A percentile compares a stretch with the other conserved stretches of the same genome.
Evolutionary conservation across 768 basidiomycete species (phyloP).

Genomic region (Lenzites betulinus): DNA sequence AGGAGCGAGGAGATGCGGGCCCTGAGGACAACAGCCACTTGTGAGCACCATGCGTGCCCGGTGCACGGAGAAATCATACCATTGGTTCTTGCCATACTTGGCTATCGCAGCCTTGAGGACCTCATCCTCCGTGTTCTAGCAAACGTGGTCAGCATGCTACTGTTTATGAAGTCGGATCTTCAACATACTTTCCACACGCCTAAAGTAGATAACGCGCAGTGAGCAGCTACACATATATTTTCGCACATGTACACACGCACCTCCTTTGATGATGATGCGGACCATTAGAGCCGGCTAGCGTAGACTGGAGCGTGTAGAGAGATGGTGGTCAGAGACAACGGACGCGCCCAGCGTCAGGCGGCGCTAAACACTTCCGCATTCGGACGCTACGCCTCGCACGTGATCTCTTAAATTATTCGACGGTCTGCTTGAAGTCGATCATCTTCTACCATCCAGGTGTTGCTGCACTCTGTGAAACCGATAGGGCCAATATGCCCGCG

Average conservation of each 20-base stretch:
- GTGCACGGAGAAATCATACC: constrained; percentile 44
- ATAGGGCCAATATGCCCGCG: neutral
- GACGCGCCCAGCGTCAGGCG: constrained; percentile 3
- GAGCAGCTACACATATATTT: neutral
- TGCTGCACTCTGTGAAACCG: no score
- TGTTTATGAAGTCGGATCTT: neutral
- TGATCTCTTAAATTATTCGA: constrained; percentile 4
- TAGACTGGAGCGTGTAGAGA: neutral
- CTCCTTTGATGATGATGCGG: constrained; percentile 91
- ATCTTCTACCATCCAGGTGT: no score
- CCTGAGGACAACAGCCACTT: constrained; percentile 45
- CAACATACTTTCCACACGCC: constrained; percentile 79
- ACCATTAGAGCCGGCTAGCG: constrained; percentile 52
- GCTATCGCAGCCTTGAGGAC: constrained; percentile 98
- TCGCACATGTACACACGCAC: constrained; percentile 38
- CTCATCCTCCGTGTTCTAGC: constrained; percentile 93
- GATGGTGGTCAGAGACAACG: constrained; percentile 21
- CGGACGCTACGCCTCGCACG: constrained; percentile 7
- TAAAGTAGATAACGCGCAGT: constrained; percentile 26
- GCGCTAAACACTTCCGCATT: constrained; percentile 8
- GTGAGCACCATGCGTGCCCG: neutral
- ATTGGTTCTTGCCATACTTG: constrained; percentile 97
- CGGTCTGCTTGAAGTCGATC: neutral
- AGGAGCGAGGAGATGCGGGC: constrained; percentile 97
- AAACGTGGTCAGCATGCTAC: constrained; percentile 17